phyloP scores from a whole-genome alignment of 495 filamentous ascomycete genomes.

The Penicillium angulare region DNA sequence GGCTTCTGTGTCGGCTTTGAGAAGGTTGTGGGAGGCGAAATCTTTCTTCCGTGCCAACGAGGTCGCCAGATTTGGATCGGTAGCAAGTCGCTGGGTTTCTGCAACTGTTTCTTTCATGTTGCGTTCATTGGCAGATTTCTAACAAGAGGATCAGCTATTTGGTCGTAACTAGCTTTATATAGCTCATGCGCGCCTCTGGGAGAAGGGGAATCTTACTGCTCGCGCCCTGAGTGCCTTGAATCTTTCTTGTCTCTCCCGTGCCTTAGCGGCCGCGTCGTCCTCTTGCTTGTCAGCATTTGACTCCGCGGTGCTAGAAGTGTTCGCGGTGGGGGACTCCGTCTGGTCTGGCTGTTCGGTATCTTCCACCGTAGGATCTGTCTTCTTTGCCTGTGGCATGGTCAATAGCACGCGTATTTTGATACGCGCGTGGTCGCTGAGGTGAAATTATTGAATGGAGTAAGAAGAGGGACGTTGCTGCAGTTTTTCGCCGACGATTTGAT shows the following conservation, averaged over 20 bases:
- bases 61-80: constrained; percentile 70
- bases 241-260: constrained; percentile 35
- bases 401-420: neutral
- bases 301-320: constrained; percentile 7
- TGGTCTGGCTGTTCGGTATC: constrained; percentile 12
- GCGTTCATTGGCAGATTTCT: constrained; percentile 71
- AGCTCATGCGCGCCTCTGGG: neutral
- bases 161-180: neutral
- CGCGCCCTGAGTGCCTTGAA: constrained; percentile 87
- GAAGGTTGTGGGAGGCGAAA: constrained; percentile 85
- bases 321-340: constrained; percentile 4
- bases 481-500: constrained; percentile 16
- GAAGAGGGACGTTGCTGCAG: constrained; percentile 6
- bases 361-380: constrained; percentile 8
- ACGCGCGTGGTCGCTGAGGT: neutral
- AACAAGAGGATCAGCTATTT: constrained; percentile 15
- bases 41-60: constrained; percentile 76
- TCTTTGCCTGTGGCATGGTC: constrained; percentile 18
- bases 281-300: constrained; percentile 17
- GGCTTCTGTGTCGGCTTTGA: constrained; percentile 85
- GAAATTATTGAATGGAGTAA: neutral
- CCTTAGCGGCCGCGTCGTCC: constrained; percentile 31
- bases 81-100: constrained; percentile 75
- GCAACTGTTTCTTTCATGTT: constrained; percentile 82
- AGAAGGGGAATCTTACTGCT: constrained; percentile 44